Base-by-base conservation (phyloP, 768 basidiomycete species). In the Collybiopsis luxurians region DNA sequence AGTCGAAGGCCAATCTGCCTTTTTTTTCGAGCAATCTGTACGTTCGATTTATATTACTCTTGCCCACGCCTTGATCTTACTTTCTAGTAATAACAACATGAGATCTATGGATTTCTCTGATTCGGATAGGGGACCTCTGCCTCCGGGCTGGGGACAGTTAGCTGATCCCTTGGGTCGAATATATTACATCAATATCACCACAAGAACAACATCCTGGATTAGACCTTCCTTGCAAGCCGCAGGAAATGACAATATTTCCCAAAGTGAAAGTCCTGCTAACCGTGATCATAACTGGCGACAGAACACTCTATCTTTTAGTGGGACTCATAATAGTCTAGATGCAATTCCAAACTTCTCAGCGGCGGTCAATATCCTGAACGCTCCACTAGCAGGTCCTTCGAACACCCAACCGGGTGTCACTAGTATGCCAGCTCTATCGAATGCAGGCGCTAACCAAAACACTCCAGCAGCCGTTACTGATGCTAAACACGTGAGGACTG, bases 171-270 rank as follows among this genome's bases (percentile, higher is more conserved):
- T 98, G 24, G 97, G 89, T 9, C 79, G 97, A 55, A 96, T 92
- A 5, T 99, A 99, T 71, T 99, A 98, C 69, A 97, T 99, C 53
- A 97, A 99, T 69, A 97, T 98, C 74, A 98, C 97, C 70, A 93
- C 92, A 7, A 89, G 97, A 55, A 92, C 90, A 12, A 99, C 97
- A 6, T 98, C 97, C 0, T 99, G 97, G 97, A 95, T 93, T 69
- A 78, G 97, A 17, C 96, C 96, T 6, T 91, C 88, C 23, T 73
- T 83, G 12, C 93, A 79, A 64, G 87, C 89, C 43, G 81, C 84
- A 3, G 85, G 80, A 12, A 95, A 96, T 66, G 81, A 74, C 46
- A 81, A 76, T 34, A 75, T 81, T 4, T 89, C 91, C 67, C 85
- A 88, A 63, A 85, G 71, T 53, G 91, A 91, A 68, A 91, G 89